Base-by-base conservation (phyloP, 2,329 filamentous ascomycete species). In the Stachybotrys chartarum region DNA sequence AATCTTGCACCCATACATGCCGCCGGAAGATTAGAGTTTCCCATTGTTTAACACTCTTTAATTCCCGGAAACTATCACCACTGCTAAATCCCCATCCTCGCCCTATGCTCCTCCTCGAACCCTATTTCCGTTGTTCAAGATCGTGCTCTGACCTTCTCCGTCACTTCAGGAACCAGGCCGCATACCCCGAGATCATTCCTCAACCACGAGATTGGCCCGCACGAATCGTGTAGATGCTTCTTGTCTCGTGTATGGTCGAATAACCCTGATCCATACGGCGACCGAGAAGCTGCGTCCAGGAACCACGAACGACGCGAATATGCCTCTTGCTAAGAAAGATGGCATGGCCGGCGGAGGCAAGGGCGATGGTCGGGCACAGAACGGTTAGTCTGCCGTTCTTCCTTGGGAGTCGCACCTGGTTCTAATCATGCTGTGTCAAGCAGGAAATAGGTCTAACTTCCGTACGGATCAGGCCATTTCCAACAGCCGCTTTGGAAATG, bases 401-500 rank as follows among this genome's bases (percentile, higher is more conserved):
- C 17, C 45, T 10, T 12, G 14, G 35, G 14, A 42, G 35, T 14
- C 35, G 35, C 35, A 42, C 14, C 14, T 42, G 45, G 39, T 39
- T 24, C 59, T 59, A 62, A 58, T 55, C 24, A n/a, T 56, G 6
- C 24, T 24, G n/a, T 39, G 12, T 14, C 30, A 10, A 42, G 5
- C 49, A 94, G 90, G 88, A 59, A 79, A 81, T 62, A 76, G 83
- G 47, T 73, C 81, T 56, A 81, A 78, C 30, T 97, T 97, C 74
- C 86, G 88, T 60, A 97, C 93, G 30, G 93, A 97, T 68, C 78
- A 84, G 39, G 90, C 94, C 65, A 97, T 97, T 59, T 94, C 92
- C 7, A 88, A 88, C 60, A 82, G 81, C 64, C 82, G 86, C 59
- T 74, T 80, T 50, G 79, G 83, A 51, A 84, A 82, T 56, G 90